These are phyloP conservation scores for Cadophora malorum DNA, from an alignment of 2,329 filamentous ascomycete species.

Conservation along the genomic window DNA sequence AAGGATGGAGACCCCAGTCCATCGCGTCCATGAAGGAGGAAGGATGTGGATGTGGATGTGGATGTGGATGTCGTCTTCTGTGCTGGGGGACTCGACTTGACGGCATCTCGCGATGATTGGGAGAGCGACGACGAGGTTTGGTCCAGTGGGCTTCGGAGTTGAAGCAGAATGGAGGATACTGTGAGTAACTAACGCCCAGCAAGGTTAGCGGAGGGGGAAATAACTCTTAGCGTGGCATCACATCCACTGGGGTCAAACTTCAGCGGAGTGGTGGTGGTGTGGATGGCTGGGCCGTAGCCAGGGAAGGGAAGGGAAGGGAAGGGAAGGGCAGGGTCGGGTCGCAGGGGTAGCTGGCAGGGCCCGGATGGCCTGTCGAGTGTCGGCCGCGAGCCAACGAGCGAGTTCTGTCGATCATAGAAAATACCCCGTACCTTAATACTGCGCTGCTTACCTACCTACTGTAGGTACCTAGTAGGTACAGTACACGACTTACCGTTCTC, in stretches of 20 bases:
- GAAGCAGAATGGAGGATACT: slow-evolving; percentile 12
- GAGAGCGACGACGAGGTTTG: slow-evolving; percentile 7
- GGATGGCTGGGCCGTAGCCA: no score
- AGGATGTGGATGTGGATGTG: no score
- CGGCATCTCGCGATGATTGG: slow-evolving; percentile 7
- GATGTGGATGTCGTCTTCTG: not conserved
- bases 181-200: not conserved
- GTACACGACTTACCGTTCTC: no score
- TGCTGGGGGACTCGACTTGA: not conserved
- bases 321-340: not conserved
- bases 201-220: slow-evolving; percentile 12
- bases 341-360: not conserved
- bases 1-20: not conserved
- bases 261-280: not conserved
- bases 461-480: not conserved
- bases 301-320: not conserved
- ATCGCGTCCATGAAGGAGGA: not conserved
- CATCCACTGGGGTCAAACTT: slow-evolving; percentile 4
- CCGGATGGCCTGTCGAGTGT: not conserved
- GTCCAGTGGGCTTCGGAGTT: slow-evolving; percentile 3
- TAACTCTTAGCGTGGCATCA: not conserved
- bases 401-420: slow-evolving; percentile 6
- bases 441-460: not conserved
- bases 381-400: not conserved
- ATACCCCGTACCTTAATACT: slow-evolving; percentile 9